Conservation (phyloP, 108 stramenopile species). For the Nannochloropsis gaditana region DNA sequence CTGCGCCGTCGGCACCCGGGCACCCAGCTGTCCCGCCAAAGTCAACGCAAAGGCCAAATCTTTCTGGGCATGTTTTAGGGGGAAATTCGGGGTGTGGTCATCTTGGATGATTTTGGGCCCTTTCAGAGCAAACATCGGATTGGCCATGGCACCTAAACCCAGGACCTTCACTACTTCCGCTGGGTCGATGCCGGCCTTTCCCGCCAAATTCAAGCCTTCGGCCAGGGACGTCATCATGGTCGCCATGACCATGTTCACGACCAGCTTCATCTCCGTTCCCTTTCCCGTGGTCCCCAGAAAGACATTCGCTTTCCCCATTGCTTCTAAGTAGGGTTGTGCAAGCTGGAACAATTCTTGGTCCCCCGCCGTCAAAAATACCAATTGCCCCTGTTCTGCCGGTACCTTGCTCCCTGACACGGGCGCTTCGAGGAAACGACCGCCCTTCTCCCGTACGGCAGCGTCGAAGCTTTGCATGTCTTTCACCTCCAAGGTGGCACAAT, state of each 20-base stretch:
- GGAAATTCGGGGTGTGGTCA: slow-evolving; percentile 83
- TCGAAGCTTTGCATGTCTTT: slow-evolving; percentile 12
- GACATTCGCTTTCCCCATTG: slow-evolving; percentile 86
- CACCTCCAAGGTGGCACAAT: slow-evolving; percentile 8
- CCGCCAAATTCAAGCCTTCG: slow-evolving; percentile 74
- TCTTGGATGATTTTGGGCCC: slow-evolving; percentile 78
- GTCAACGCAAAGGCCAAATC: slow-evolving; percentile 52
- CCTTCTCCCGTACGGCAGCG: slow-evolving; percentile 61
- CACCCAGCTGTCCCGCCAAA: slow-evolving; percentile 32
- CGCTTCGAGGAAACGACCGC: slow-evolving; percentile 80
- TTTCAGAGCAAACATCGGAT: slow-evolving; percentile 75
- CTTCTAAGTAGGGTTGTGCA: slow-evolving; percentile 56
- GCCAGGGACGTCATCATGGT: slow-evolving; percentile 68
- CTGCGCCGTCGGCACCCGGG: slow-evolving; percentile 34
- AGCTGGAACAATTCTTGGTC: slow-evolving; percentile 62
- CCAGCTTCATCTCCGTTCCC: slow-evolving; percentile 84
- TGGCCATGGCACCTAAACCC: slow-evolving; percentile 75
- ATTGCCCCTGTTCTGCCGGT: slow-evolving; percentile 68
- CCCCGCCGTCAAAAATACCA: slow-evolving; percentile 88
- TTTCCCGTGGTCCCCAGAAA: slow-evolving; percentile 70
- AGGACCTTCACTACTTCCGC: slow-evolving; percentile 76
- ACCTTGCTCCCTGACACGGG: slow-evolving; percentile 65
- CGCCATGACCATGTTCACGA: slow-evolving; percentile 89
- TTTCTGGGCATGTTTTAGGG: slow-evolving; percentile 89
- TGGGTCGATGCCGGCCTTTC: slow-evolving; percentile 68